Evolutionary conservation across 139 green algal genomes (phyloP).

Genomic region (Volvox africanus): DNA sequence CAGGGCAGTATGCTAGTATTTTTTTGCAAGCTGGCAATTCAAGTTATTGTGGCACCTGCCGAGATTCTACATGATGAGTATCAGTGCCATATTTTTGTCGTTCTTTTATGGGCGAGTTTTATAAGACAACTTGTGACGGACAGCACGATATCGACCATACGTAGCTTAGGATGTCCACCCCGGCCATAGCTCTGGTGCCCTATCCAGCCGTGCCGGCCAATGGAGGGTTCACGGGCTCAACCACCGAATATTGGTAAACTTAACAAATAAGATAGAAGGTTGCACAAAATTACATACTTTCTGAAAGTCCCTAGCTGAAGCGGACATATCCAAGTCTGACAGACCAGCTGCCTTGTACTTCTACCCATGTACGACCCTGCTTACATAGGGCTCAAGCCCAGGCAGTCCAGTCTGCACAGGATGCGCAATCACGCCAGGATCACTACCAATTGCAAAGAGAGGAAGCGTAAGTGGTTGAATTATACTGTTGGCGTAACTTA

Average conservation of each 20-base stretch:
- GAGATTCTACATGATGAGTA: no score
- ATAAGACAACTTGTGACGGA: not conserved
- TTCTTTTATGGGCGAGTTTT: not conserved
- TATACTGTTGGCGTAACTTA: no score
- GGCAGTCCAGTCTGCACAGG: not conserved
- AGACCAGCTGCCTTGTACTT: not conserved
- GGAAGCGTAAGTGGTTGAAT: no score
- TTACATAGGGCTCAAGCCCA: slow-evolving; percentile 9
- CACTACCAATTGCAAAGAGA: no score
- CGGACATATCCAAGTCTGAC: not conserved
- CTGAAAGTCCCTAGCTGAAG: no score
- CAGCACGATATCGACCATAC: not conserved
- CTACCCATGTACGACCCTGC: not conserved
- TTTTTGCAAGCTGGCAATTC: no score
- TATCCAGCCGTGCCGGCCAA: not conserved
- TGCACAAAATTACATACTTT: no score
- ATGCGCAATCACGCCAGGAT: not conserved
- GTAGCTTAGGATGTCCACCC: not conserved
- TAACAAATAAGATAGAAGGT: not conserved
- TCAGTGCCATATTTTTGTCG: not conserved
- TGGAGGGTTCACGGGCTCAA: slow-evolving; percentile 22
- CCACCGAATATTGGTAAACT: slow-evolving; percentile 22
- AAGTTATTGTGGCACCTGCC: no score
- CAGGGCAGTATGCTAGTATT: no score
- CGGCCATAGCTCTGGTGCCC: not conserved